phyloP scores from a whole-genome alignment of 108 stramenopile genomes.

The Cyclostephanos invisitatus region DNA sequence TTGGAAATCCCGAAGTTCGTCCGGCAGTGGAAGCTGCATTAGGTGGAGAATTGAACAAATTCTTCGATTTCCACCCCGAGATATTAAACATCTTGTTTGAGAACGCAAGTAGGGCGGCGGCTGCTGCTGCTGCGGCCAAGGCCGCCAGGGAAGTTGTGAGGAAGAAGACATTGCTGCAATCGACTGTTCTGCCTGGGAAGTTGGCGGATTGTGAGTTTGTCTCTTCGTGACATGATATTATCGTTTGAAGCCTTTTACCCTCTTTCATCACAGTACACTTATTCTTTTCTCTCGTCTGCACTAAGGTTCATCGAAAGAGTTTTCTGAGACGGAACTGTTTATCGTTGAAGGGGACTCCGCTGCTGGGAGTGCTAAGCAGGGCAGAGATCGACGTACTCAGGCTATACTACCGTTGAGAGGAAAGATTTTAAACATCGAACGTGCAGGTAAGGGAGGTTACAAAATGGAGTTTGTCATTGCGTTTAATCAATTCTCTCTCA shows the following conservation, averaged over 20 bases:
- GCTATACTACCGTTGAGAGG: slow-evolving; percentile 94
- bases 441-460: slow-evolving; percentile 36
- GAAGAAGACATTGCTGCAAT: slow-evolving; percentile 86
- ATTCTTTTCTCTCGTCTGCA: not conserved
- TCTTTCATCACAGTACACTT: not conserved
- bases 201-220: slow-evolving; percentile 84
- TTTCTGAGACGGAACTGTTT: slow-evolving; percentile 88
- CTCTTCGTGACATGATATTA: not conserved
- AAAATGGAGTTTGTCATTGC: not conserved
- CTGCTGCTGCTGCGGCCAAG: slow-evolving; percentile 88
- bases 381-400: slow-evolving; percentile 90
- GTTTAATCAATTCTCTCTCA: not conserved
- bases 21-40: slow-evolving; percentile 86
- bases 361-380: slow-evolving; percentile 95
- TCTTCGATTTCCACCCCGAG: slow-evolving; percentile 91
- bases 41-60: slow-evolving; percentile 70
- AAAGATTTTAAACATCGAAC: slow-evolving; percentile 97
- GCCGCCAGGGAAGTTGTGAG: slow-evolving; percentile 95
- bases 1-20: slow-evolving; percentile 94
- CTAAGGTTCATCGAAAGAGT: slow-evolving; percentile 26
- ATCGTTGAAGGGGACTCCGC: slow-evolving; percentile 96
- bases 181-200: slow-evolving; percentile 92
- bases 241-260: not conserved
- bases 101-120: slow-evolving; percentile 87
- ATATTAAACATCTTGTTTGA: slow-evolving; percentile 78